Evolutionary conservation across 2,329 filamentous ascomycete species (phyloP).

Genomic region (Diaporthe nobilis): DNA sequence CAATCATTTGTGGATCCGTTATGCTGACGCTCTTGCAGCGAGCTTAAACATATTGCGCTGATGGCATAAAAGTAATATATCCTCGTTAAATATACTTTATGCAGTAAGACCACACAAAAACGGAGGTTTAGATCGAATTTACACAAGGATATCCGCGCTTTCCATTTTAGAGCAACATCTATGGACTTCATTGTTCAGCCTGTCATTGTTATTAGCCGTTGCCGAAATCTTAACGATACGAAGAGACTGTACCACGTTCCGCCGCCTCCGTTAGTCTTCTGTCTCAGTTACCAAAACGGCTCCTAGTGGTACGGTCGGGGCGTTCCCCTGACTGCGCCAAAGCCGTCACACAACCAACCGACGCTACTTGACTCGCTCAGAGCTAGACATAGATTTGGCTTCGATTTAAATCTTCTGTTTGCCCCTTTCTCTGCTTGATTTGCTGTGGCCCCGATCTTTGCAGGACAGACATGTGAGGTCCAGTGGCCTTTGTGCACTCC

Average conservation of each 20-base stretch:
- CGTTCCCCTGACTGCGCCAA: not conserved
- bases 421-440: not conserved
- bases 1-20: conserved; percentile 25
- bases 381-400: not conserved
- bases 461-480: no score
- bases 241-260: not conserved
- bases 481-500: no score
- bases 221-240: not conserved
- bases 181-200: not conserved
- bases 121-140: not conserved
- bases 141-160: not conserved
- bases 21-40: conserved; percentile 48
- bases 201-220: not conserved
- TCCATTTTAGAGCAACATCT: not conserved
- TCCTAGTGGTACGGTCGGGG: not conserved
- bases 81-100: not conserved
- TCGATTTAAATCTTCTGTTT: not conserved
- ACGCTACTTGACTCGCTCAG: conserved; percentile 7
- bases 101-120: no score
- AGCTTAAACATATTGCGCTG: conserved; percentile 67
- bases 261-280: not conserved
- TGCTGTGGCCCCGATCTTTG: not conserved
- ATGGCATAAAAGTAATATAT: conserved; percentile 55
- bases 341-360: not conserved
- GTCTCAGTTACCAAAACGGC: not conserved